phyloP scores from a whole-genome alignment of 768 basidiomycete species.

The Cantharellus anzutake region DNA sequence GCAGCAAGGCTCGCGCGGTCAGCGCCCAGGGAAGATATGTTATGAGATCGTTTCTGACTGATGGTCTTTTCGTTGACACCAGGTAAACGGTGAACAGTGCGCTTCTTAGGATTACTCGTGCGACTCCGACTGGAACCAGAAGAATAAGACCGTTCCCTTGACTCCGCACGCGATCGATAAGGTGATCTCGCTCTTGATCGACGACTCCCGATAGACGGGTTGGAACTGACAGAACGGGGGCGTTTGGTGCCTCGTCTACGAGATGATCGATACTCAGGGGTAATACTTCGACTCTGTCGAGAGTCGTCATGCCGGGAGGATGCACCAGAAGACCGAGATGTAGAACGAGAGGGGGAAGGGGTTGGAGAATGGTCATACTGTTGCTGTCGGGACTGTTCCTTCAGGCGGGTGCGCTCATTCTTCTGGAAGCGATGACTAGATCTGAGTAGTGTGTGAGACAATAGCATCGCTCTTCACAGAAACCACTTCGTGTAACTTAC shows the following conservation, averaged over 20 bases:
- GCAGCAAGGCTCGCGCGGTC: neutral
- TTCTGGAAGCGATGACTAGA: too few relatives aligned
- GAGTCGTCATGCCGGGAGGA: neutral
- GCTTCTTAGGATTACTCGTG: neutral
- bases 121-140: neutral
- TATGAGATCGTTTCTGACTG: neutral
- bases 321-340: neutral
- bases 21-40: neutral
- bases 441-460: too few relatives aligned
- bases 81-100: neutral
- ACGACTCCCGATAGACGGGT: neutral
- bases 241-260: neutral
- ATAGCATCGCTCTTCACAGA: too few relatives aligned
- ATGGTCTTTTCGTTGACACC: neutral
- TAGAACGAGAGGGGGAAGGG: neutral
- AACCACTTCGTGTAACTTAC: too few relatives aligned
- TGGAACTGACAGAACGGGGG: neutral
- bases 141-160: slow-evolving; percentile 1
- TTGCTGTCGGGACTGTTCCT: too few relatives aligned
- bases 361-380: neutral
- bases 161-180: neutral
- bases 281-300: neutral
- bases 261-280: neutral
- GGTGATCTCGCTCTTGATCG: neutral
- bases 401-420: too few relatives aligned